Evolutionary conservation across 2,329 filamentous ascomycete species (phyloP).

Genomic region (Calycina herbarum): DNA sequence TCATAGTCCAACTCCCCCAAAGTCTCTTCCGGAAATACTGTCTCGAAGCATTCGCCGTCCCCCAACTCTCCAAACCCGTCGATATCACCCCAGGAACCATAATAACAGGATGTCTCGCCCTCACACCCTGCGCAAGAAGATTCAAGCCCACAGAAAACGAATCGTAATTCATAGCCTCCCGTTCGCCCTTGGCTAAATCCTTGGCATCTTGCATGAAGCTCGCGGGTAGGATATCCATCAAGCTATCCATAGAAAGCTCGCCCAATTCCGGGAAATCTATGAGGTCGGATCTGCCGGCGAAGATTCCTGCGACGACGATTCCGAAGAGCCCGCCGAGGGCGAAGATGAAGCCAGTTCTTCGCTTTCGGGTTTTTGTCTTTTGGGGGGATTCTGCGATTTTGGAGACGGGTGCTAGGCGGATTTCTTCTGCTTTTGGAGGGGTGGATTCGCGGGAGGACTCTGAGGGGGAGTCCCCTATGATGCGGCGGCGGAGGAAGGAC

Average conservation of each 20-base stretch:
- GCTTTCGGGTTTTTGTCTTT: constrained; percentile 42
- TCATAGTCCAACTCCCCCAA: constrained; percentile 99
- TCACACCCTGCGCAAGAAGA: constrained; percentile 75
- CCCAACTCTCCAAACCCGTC: constrained; percentile 95
- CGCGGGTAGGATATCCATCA: constrained; percentile 85
- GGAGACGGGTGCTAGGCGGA: constrained; percentile 52
- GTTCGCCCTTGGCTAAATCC: constrained; percentile 83
- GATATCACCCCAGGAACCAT: constrained; percentile 99
- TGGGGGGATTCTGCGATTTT: constrained; percentile 40
- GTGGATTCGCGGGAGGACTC: constrained; percentile 20
- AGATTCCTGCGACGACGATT: constrained; percentile 83
- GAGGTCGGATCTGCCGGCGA: constrained; percentile 85
- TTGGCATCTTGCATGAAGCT: constrained; percentile 82
- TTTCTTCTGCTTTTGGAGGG: constrained; percentile 41
- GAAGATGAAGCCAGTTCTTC: constrained; percentile 80
- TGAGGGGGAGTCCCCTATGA: constrained; percentile 21
- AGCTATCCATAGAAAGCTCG: constrained; percentile 78
- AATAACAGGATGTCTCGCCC: constrained; percentile 83
- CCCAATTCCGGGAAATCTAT: constrained; percentile 73
- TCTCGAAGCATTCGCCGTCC: constrained; percentile 78
- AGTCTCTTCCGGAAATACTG: constrained; percentile 92
- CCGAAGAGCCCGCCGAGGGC: constrained; percentile 86
- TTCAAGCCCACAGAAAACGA: constrained; percentile 89
- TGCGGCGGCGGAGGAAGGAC: constrained; percentile 31
- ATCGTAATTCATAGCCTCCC: constrained; percentile 87